phyloP scores from a whole-genome alignment of 495 filamentous ascomycete genomes.

The Daldinia decipiens region DNA sequence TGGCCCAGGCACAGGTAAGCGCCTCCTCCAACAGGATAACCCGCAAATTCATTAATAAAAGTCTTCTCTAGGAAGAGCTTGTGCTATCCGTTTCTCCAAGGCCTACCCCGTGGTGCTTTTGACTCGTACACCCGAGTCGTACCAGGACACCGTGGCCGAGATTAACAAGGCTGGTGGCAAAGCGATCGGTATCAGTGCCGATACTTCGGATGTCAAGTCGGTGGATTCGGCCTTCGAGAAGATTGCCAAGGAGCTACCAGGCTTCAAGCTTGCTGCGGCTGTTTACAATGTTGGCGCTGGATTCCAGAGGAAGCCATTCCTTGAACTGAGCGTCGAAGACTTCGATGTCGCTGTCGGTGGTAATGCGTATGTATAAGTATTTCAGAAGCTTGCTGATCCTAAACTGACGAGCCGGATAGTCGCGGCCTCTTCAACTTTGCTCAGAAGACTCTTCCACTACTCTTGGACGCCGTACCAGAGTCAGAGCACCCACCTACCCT shows the following conservation, averaged over 20 bases:
- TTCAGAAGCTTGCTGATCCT: neutral
- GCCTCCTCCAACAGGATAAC: neutral
- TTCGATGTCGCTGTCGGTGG: conserved; percentile 65
- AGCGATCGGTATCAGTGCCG: conserved; percentile 80
- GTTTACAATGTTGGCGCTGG: conserved; percentile 83
- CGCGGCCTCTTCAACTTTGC: conserved; percentile 83
- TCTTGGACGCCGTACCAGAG: conserved; percentile 65
- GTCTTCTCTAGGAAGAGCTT: conserved; percentile 49
- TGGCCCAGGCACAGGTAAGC: conserved; percentile 70
- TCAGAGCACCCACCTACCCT: conserved; percentile 76
- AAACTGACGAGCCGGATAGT: conserved; percentile 49
- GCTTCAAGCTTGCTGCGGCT: conserved; percentile 73
- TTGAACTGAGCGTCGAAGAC: conserved; percentile 75
- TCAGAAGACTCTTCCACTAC: conserved; percentile 74
- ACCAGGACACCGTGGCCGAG: conserved; percentile 73
- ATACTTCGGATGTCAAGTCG: conserved; percentile 71
- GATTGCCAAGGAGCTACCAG: conserved; percentile 68
- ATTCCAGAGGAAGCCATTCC: conserved; percentile 80
- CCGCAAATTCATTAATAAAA: neutral
- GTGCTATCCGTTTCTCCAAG: conserved; percentile 75
- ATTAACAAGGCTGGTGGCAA: conserved; percentile 76
- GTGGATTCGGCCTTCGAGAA: conserved; percentile 72
- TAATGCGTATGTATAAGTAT: conserved; percentile 65
- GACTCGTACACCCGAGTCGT: conserved; percentile 74
- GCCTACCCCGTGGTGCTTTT: conserved; percentile 81